Base-by-base conservation (phyloP, 805 yeast genomes). In the Candida hispaniensis region DNA sequence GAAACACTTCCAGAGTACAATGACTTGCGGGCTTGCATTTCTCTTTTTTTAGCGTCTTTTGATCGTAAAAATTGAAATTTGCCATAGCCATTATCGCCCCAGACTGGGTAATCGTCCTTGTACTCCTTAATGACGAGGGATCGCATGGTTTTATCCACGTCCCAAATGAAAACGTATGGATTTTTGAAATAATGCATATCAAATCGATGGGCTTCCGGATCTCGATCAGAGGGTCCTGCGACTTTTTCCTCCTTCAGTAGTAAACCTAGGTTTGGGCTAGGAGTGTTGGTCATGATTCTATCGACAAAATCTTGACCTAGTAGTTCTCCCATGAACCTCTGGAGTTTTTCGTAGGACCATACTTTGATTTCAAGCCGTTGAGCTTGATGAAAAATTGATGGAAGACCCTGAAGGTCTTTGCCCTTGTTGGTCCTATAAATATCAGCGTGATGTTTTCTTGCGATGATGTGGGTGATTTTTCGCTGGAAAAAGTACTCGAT, bases 101-200 rank as follows among this genome's bases (percentile, higher is more conserved):
- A 16, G 48, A 50, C 48, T 38, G 59, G 44, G 47, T 63, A 64
- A 10, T 50, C 41, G 7, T 39, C 26, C 26, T 34, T 26, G 93
- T 94, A 91, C 56, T 91, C 97, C 47, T 86, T 67, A 5, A 74
- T 63, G 7, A 86, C 75, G 5, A 83, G 69, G 0, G 97, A 95
- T 39, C 93, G 71, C 42, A 77, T 75, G 14, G 67, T 68, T 47
- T 80, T 86, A 43, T 75, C 67, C 15, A 79, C 62, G 50, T 91
- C 98, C 58, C 78, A 88, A 22, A 83, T 76, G 44, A 78, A 75
- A 16, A 83, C 60, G 55, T 75, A 83, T 5, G 76, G 72, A 22
- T 76, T 74, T 33, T 74, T 75, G 55, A 91, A 81, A 53, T 80
- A 80, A 50, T 77, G 75, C 48, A 79, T 70, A 52, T 88, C 95